Evolutionary conservation across 2,329 filamentous ascomycete species (phyloP).

Genomic region (Hypoxylon sp.): DNA sequence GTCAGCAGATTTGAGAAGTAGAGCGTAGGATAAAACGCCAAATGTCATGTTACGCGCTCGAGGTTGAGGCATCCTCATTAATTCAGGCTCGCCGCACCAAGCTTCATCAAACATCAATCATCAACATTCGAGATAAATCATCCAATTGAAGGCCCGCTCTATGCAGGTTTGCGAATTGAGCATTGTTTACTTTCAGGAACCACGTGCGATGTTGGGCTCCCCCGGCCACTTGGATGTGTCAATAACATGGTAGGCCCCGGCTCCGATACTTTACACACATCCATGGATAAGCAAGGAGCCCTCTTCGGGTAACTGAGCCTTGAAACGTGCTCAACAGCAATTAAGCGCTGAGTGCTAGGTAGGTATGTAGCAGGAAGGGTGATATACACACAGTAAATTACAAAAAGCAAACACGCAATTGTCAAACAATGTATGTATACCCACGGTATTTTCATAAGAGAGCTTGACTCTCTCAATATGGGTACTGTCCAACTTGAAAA

Average conservation of each 20-base stretch:
- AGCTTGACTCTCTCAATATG: neutral
- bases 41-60: slow-evolving; percentile 38
- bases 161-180: slow-evolving; percentile 19
- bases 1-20: slow-evolving; percentile 12
- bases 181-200: slow-evolving; percentile 35
- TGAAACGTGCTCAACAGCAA: slow-evolving; percentile 15
- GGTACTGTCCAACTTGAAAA: neutral
- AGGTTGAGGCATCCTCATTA: slow-evolving; percentile 29
- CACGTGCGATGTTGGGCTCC: slow-evolving; percentile 18
- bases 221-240: slow-evolving; percentile 12
- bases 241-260: slow-evolving; percentile 27
- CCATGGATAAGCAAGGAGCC: slow-evolving; percentile 22
- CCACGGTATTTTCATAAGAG: neutral
- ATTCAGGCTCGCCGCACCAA: slow-evolving; percentile 14
- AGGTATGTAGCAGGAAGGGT: slow-evolving; percentile 1
- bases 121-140: slow-evolving; percentile 1
- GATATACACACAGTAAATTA: neutral
- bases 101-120: slow-evolving; percentile 5
- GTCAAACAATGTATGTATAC: neutral
- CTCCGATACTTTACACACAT: neutral
- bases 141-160: neutral
- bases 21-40: slow-evolving; percentile 34
- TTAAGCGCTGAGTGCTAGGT: neutral
- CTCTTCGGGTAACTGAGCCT: slow-evolving; percentile 9
- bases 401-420: slow-evolving; percentile 12